Evolutionary conservation across 768 basidiomycete genomes (phyloP).

Genomic region (Suillus subalutaceus): DNA sequence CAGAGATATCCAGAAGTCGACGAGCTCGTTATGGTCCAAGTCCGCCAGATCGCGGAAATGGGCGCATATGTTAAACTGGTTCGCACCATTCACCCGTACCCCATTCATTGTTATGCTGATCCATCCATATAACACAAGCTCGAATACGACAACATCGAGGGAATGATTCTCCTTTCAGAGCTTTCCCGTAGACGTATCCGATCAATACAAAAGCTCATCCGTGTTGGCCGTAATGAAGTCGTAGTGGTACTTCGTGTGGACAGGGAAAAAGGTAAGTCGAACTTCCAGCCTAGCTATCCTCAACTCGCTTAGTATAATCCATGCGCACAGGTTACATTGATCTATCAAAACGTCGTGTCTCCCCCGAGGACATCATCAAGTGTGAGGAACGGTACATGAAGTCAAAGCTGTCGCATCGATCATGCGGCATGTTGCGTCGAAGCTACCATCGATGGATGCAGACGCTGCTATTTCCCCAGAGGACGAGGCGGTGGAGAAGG

Average conservation of each 20-base stretch:
- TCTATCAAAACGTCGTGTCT: slow-evolving; percentile 96
- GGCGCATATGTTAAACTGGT: slow-evolving; percentile 99
- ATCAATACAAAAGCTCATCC: slow-evolving; percentile 96
- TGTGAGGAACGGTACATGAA: slow-evolving; percentile 99
- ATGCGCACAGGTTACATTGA: slow-evolving; percentile 86
- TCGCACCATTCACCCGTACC: slow-evolving; percentile 30
- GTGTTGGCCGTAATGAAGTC: slow-evolving; percentile 97
- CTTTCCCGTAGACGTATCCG: slow-evolving; percentile 94
- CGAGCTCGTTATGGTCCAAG: slow-evolving; percentile 99
- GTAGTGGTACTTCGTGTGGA: slow-evolving; percentile 98
- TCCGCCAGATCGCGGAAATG: slow-evolving; percentile 99
- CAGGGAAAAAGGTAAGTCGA: slow-evolving; percentile 89
- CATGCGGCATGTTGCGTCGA: slow-evolving; percentile 87
- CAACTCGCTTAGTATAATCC: slow-evolving; percentile 6
- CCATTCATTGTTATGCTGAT: not conserved
- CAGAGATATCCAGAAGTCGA: slow-evolving; percentile 95
- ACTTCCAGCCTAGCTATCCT: not conserved
- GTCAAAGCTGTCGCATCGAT: slow-evolving; percentile 92
- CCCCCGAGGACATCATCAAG: slow-evolving; percentile 97
- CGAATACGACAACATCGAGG: slow-evolving; percentile 98
- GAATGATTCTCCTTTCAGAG: slow-evolving; percentile 99
- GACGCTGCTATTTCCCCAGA: slow-evolving; percentile 20
- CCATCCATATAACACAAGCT: slow-evolving; percentile 52
- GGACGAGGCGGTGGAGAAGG: slow-evolving; percentile 46
- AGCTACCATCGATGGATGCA: slow-evolving; percentile 53